These are phyloP conservation scores for Mycena leptocephala DNA, from an alignment of 768 basidiomycete genomes.

Conservation along the genomic window DNA sequence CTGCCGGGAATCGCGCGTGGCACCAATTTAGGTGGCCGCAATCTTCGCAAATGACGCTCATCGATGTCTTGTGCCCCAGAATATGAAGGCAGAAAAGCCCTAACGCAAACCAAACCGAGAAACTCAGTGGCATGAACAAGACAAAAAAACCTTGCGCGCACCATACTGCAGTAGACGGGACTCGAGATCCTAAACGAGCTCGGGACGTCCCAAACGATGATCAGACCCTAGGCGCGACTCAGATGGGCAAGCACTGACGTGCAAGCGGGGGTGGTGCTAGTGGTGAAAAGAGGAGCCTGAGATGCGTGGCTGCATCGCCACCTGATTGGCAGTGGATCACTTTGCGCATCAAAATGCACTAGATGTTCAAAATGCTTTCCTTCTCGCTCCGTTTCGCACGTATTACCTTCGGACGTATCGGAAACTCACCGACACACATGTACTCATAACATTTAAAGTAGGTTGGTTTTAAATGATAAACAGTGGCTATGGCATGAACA, in stretches of 20 bases:
- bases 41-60: neutral
- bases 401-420: neutral
- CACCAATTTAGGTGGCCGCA: neutral
- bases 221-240: neutral
- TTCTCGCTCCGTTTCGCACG: neutral
- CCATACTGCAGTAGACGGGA: neutral
- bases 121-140: too few species aligned
- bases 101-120: too few species aligned
- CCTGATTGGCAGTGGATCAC: conserved; percentile 2
- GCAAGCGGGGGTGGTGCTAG: neutral
- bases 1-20: neutral
- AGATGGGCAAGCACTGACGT: neutral
- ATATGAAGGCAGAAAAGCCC: neutral
- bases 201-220: neutral
- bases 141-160: neutral
- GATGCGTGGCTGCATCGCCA: conserved; percentile 6
- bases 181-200: neutral
- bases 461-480: neutral
- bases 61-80: neutral
- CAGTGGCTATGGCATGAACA: too few species aligned
- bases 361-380: conserved; percentile 5
- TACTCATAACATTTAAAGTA: neutral
- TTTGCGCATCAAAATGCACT: conserved; percentile 13
- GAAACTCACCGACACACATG: neutral
- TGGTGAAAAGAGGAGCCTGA: neutral